Evolutionary conservation across 106 monocot genomes (phyloP).

Genomic region (Agapanthus africanus): DNA sequence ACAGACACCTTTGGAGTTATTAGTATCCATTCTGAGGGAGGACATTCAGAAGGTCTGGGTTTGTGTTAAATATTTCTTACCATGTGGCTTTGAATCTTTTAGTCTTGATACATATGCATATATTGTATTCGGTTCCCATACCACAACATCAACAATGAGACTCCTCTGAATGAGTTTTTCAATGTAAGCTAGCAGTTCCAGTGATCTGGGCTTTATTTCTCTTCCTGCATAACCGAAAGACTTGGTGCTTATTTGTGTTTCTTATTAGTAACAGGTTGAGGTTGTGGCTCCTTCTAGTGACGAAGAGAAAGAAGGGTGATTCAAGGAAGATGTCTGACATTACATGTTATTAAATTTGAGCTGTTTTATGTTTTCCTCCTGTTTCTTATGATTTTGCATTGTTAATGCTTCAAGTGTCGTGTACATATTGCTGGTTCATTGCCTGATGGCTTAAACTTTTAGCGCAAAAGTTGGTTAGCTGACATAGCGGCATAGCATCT

Average conservation of each 20-base stretch:
- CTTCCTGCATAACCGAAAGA: not conserved
- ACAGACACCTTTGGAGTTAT: slow-evolving; percentile 85
- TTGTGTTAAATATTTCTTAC: slow-evolving; percentile 3
- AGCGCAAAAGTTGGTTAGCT: too few relatives aligned
- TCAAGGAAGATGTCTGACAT: slow-evolving; percentile 65
- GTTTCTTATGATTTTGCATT: too few relatives aligned
- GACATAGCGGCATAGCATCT: too few relatives aligned
- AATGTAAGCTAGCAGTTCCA: slow-evolving; percentile 42
- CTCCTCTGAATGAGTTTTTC: slow-evolving; percentile 92
- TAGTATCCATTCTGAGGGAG: slow-evolving; percentile 88
- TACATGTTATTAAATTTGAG: too few relatives aligned
- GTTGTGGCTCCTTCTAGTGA: slow-evolving; percentile 83
- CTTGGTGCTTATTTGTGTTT: not conserved
- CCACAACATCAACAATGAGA: slow-evolving; percentile 77
- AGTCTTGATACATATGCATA: slow-evolving; percentile 44
- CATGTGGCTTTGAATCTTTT: not conserved
- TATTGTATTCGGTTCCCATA: slow-evolving; percentile 90
- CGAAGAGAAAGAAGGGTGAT: slow-evolving; percentile 89
- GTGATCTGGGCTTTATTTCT: not conserved
- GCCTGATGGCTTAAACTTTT: too few relatives aligned
- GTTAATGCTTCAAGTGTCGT: too few relatives aligned
- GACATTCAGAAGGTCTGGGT: slow-evolving; percentile 92
- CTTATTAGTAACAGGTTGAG: slow-evolving; percentile 38
- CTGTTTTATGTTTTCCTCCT: too few relatives aligned
- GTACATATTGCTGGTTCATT: too few relatives aligned